These are phyloP conservation scores for Thraustotheca clavata DNA, from an alignment of 352 stramenopile genomes.

Conservation along the genomic window DNA sequence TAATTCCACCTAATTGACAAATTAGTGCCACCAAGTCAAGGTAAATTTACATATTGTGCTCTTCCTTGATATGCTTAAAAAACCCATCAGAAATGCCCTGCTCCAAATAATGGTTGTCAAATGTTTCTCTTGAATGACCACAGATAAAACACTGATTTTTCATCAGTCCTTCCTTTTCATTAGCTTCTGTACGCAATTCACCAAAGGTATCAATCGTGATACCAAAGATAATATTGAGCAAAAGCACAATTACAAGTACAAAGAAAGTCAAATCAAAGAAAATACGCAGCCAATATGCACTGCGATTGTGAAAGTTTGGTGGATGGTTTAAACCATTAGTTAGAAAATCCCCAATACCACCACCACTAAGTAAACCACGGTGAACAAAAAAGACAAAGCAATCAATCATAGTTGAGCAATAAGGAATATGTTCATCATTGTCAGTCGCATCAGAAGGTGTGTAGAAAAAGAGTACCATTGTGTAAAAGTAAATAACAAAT, in stretches of 20 bases:
- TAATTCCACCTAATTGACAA: too few relatives aligned
- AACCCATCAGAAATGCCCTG: slow-evolving; percentile 25
- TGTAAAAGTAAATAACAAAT: slow-evolving; percentile 25
- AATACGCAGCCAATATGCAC: slow-evolving; percentile 5
- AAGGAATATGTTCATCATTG: slow-evolving; percentile 14
- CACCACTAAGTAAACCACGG: neutral
- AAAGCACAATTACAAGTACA: slow-evolving; percentile 30
- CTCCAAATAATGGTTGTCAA: slow-evolving; percentile 27
- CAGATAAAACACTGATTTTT: slow-evolving; percentile 30
- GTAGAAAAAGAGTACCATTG: slow-evolving; percentile 23
- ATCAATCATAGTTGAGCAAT: slow-evolving; percentile 21
- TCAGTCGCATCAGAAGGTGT: slow-evolving; percentile 21
- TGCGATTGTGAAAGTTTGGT: neutral
- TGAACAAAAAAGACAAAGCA: slow-evolving; percentile 10
- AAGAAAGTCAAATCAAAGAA: slow-evolving; percentile 33
- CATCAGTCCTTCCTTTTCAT: slow-evolving; percentile 23
- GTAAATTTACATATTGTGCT: slow-evolving; percentile 24
- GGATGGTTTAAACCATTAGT: slow-evolving; percentile 6
- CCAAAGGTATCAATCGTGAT: slow-evolving; percentile 43
- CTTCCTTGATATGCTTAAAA: slow-evolving; percentile 22
- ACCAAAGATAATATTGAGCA: slow-evolving; percentile 40
- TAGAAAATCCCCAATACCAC: slow-evolving; percentile 4
- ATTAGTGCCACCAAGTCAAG: too few relatives aligned
- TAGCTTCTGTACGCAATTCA: slow-evolving; percentile 24
- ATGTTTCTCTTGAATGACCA: slow-evolving; percentile 26